Evolutionary conservation across 768 basidiomycete species (phyloP).

Genomic region (Russula earlei): DNA sequence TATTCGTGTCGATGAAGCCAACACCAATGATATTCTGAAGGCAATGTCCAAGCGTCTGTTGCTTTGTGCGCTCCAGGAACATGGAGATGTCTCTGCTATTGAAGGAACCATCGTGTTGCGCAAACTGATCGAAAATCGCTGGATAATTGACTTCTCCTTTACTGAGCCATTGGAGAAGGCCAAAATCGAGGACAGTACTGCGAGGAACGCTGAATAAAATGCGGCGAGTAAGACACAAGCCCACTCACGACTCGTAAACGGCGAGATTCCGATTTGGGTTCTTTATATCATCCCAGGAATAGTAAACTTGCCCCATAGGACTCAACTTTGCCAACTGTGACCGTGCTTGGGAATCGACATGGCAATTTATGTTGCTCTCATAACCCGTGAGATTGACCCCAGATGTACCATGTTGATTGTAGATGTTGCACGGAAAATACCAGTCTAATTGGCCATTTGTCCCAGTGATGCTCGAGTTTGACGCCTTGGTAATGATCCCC

Average conservation of each 20-base stretch:
- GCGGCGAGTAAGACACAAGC: background rate
- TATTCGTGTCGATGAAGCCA: constrained; percentile 90
- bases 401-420: constrained; percentile 55
- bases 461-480: constrained; percentile 61
- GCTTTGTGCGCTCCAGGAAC: constrained; percentile 62
- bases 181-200: constrained; percentile 83
- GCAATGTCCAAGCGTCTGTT: constrained; percentile 64
- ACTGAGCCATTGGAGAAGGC: constrained; percentile 79
- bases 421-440: constrained; percentile 98
- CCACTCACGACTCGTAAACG: constrained; percentile 85
- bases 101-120: constrained; percentile 57
- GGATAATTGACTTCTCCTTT: constrained; percentile 77
- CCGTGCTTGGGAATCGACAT: constrained; percentile 48
- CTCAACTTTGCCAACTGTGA: constrained; percentile 38
- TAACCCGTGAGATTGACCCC: constrained; percentile 64
- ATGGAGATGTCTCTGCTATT: constrained; percentile 85
- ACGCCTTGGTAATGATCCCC: constrained; percentile 61
- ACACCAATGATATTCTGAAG: constrained; percentile 78
- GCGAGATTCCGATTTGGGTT: constrained; percentile 68
- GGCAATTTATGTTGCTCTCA: constrained; percentile 58
- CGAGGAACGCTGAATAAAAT: constrained; percentile 11
- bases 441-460: constrained; percentile 61
- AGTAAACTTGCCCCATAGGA: constrained; percentile 82
- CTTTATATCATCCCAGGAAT: constrained; percentile 80
- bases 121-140: constrained; percentile 69